Evolutionary conservation across 1,284 basidiomycete species (phyloP), one percentile per base, ranked within the genome.

Genomic region (Ustilago loliicola): DNA sequence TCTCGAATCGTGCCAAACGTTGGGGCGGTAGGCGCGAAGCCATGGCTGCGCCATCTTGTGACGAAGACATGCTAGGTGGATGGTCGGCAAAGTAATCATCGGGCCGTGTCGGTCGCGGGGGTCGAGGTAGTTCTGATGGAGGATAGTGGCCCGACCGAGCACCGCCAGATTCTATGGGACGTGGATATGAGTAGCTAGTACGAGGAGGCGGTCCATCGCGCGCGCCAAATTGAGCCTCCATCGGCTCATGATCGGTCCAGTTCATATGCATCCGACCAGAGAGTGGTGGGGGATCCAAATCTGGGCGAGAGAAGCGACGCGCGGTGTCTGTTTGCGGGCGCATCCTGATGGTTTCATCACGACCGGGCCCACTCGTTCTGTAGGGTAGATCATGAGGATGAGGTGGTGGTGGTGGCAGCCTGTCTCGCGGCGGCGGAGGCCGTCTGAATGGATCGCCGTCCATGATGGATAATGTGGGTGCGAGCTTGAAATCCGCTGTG

Each of bases 381-480:
- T 68, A 68, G 29, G 61, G 42, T 29, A 65, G 30, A 2, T 64
- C 66, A 19, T 61, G 58, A 48, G 61, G 19, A 45, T 45, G 42
- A 8, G 48, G 15, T 25, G 23, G 48, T 27, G 48, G 48, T 4
- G 53, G 48, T 7, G 71, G 53, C 4, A 48, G 48, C 17, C 65
- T 38, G 25, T 72, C 71, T 30, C 61, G 59, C 1, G 56, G 53
- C 13, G 29, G 57, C 10, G 47, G 56, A 48, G 40, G 62, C 19
- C 61, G 65, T 47, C 66, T 55, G 53, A 61, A 65, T 21, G 71
- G 34, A n/a, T 73, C 58, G 23, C 65, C 71, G 48, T 73, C 71
- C 71, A 73, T 73, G 21, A 7, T 56, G 11, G 60, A 34, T 48
- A 2, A 52, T 34, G 13, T 1, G 7, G 19, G 32, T 55, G 53